Evolutionary conservation across 2,329 filamentous ascomycete species (phyloP).

Genomic region (Calonectria henricotiae): DNA sequence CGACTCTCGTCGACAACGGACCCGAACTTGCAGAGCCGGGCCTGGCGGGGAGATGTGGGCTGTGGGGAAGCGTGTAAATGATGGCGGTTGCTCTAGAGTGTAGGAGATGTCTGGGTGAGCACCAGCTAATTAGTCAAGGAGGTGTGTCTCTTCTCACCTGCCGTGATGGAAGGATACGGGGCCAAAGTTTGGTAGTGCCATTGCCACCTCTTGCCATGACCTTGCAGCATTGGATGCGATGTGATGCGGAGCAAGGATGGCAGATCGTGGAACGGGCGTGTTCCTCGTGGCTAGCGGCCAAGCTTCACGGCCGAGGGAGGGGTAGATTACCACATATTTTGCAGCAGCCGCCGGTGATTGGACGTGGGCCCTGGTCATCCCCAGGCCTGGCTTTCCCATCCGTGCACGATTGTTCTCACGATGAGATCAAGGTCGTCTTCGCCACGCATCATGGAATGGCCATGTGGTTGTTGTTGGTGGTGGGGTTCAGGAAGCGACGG

Average conservation of each 20-base stretch:
- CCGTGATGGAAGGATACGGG: background rate
- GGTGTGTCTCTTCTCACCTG: constrained; percentile 5
- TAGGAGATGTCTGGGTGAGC: background rate
- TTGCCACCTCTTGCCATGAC: background rate
- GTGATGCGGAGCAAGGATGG: constrained; percentile 4
- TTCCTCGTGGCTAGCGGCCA: background rate
- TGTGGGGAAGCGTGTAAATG: background rate
- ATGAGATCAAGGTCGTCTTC: constrained; percentile 3
- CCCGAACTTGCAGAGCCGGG: constrained; percentile 50
- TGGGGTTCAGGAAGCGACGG: background rate
- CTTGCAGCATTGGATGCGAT: background rate
- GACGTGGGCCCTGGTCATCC: background rate
- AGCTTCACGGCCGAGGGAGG: constrained; percentile 7
- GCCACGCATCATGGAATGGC: background rate
- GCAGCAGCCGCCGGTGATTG: constrained; percentile 29
- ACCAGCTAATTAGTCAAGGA: background rate
- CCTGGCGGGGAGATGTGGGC: constrained; percentile 19
- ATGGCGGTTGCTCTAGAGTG: background rate
- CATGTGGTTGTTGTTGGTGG: background rate
- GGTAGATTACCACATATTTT: constrained; percentile 30
- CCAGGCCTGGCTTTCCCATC: background rate
- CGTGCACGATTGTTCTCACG: background rate
- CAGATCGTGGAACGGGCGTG: constrained; percentile 3
- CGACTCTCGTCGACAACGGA: constrained; percentile 32
- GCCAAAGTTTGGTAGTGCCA: background rate